A percentile compares a stretch with the other conserved stretches of the same genome.
Conservation (phyloP, 768 basidiomycete species). For the Pleurotus giganteus region DNA sequence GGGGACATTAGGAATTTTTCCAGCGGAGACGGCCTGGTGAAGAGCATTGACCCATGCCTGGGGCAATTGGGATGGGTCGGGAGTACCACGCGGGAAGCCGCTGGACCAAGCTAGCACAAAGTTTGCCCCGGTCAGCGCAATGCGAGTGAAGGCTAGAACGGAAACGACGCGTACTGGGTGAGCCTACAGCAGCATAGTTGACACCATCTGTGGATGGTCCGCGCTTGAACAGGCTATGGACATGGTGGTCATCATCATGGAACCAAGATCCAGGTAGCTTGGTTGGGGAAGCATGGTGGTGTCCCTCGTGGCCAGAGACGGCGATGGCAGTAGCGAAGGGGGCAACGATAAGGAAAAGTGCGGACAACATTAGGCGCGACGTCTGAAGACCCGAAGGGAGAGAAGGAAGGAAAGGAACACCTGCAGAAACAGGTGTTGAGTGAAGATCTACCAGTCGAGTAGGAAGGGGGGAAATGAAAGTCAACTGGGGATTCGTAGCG, state of each 20-base stretch:
- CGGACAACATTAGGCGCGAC: constrained; percentile 12
- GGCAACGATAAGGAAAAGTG: constrained; percentile 18
- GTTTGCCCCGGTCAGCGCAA: neutral
- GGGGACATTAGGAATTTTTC: constrained; percentile 72
- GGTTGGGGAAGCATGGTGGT: constrained; percentile 24
- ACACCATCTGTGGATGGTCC: constrained; percentile 41
- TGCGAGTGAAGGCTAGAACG: neutral
- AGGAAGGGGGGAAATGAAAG: neutral
- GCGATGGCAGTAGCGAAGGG: constrained; percentile 20
- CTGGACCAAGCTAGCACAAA: constrained; percentile 54
- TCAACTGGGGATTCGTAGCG: neutral
- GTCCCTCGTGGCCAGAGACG: constrained; percentile 25
- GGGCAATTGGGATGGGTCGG: constrained; percentile 55
- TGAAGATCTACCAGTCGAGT: neutral
- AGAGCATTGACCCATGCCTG: constrained; percentile 72
- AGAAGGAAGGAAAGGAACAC: constrained; percentile 13
- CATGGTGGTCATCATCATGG: constrained; percentile 59
- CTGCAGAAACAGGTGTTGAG: constrained; percentile 5
- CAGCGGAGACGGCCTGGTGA: constrained; percentile 58
- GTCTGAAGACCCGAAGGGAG: constrained; percentile 22
- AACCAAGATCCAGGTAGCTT: constrained; percentile 52
- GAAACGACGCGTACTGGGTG: constrained; percentile 42
- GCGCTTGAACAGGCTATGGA: constrained; percentile 62
- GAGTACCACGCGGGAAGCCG: constrained; percentile 51
- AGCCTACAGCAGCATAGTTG: constrained; percentile 55